These are phyloP conservation scores for Orbilia ellipsospora DNA, from an alignment of 2,329 filamentous ascomycete species.

Conservation along the genomic window DNA sequence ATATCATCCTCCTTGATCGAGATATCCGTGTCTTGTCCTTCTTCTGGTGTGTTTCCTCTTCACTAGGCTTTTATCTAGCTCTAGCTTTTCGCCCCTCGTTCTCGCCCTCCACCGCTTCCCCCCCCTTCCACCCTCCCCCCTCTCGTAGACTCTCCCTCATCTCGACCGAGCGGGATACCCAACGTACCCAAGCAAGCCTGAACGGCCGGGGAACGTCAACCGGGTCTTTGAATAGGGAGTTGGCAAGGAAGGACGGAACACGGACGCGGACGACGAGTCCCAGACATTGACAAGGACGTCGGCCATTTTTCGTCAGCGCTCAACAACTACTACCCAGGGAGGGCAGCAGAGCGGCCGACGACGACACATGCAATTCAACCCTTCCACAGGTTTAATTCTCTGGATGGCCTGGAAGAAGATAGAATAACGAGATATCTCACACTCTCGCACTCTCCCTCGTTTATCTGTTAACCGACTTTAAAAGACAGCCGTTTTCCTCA, in stretches of 20 bases:
- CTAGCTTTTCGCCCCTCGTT: not conserved
- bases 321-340: constrained; percentile 19
- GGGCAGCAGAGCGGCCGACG: constrained; percentile 45
- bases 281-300: constrained; percentile 50
- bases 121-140: not conserved
- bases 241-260: constrained; percentile 21
- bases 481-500: constrained; percentile 7
- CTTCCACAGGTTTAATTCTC: constrained; percentile 25
- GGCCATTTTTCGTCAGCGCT: constrained; percentile 51
- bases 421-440: constrained; percentile 10
- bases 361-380: constrained; percentile 39
- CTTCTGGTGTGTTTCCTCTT: constrained; percentile 17
- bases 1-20: constrained; percentile 1
- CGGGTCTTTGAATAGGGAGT: constrained; percentile 49
- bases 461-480: constrained; percentile 9
- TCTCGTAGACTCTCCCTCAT: not conserved
- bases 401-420: constrained; percentile 8
- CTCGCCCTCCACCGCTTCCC: not conserved
- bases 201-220: constrained; percentile 53
- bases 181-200: constrained; percentile 23
- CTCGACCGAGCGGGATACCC: constrained; percentile 18
- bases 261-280: constrained; percentile 50
- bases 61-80: not conserved
- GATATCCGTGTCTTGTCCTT: not conserved
- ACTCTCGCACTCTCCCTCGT: not conserved